A percentile compares a stretch with the other conserved stretches of the same genome.
Evolutionary conservation across 371 early-diverging fungal species (phyloP).

Genomic region (Mucor irregularis): DNA sequence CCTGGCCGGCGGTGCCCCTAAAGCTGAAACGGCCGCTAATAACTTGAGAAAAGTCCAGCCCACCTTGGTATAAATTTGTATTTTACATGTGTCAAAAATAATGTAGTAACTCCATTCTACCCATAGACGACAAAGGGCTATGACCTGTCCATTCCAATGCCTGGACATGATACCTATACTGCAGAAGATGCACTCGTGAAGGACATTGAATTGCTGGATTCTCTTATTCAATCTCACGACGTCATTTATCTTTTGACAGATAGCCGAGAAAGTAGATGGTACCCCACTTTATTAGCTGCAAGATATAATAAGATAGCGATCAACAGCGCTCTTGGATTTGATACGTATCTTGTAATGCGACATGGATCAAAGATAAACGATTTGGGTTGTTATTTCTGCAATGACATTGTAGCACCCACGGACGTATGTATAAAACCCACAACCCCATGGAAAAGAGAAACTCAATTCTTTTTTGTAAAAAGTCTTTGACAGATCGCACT

Average conservation of each 20-base stretch:
- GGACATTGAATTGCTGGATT: conserved; percentile 57
- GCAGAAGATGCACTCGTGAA: conserved; percentile 41
- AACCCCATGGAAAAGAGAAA: not conserved
- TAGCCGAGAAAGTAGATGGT: conserved; percentile 94
- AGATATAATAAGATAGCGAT: conserved; percentile 72
- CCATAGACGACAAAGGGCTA: conserved; percentile 69
- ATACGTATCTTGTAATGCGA: conserved; percentile 95
- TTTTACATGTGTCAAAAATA: too few relatives aligned
- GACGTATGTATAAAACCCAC: conserved; percentile 60
- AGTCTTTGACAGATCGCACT: conserved; percentile 92
- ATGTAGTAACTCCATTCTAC: not conserved
- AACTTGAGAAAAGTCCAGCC: conserved; percentile 77
- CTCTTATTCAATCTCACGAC: conserved; percentile 77
- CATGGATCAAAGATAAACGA: conserved; percentile 69
- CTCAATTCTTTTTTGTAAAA: not conserved
- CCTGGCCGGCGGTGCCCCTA: conserved; percentile 79
- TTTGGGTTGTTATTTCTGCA: conserved; percentile 96
- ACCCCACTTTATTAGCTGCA: conserved; percentile 86
- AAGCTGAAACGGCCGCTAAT: conserved; percentile 86
- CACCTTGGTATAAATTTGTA: conserved; percentile 61
- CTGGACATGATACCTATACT: conserved; percentile 64
- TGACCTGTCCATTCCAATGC: conserved; percentile 89
- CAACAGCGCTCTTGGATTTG: conserved; percentile 95
- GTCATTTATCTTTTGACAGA: conserved; percentile 91
- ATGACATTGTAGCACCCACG: conserved; percentile 92